Percentiles rank a stretch among this genome's conserved stretches.
These are phyloP conservation scores for Starmera amethionina DNA, from an alignment of 805 yeast species.

Conservation along the genomic window DNA sequence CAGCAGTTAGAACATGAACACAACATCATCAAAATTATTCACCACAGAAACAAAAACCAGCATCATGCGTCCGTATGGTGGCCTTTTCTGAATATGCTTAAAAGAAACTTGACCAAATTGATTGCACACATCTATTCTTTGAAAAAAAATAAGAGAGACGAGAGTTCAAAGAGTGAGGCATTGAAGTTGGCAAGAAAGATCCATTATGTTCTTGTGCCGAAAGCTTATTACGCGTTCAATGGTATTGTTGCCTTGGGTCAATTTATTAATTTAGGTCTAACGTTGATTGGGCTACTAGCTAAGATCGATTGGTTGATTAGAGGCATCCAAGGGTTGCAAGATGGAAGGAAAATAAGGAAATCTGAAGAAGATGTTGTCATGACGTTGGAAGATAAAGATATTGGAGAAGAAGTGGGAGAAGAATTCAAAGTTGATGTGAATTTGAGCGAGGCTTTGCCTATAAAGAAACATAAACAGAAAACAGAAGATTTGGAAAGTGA, in stretches of 20 bases:
- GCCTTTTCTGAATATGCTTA: conserved; percentile 53
- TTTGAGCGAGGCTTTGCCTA: neutral
- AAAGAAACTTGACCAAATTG: conserved; percentile 40
- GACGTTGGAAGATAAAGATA: neutral
- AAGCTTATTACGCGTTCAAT: conserved; percentile 52
- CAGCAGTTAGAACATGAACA: conserved; percentile 35
- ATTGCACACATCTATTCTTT: conserved; percentile 15
- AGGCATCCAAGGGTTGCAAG: conserved; percentile 7
- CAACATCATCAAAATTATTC: conserved; percentile 48
- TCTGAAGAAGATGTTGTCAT: neutral
- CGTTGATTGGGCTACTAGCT: conserved; percentile 48
- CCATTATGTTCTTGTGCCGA: conserved; percentile 27
- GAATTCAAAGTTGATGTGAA: conserved; percentile 8
- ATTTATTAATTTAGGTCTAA: conserved; percentile 63
- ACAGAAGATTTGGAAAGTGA: neutral
- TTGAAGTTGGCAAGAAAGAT: conserved; percentile 18
- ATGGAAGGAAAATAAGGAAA: neutral
- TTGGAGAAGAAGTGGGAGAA: conserved; percentile 22
- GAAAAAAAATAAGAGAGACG: neutral
- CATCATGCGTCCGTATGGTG: conserved; percentile 73
- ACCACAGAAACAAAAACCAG: conserved; percentile 69
- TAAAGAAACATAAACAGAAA: conserved; percentile 9
- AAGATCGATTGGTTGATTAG: conserved; percentile 24
- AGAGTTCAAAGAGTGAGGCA: conserved; percentile 8
- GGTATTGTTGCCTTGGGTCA: conserved; percentile 68